Percentiles rank a stretch among this genome's conserved stretches.
Evolutionary conservation across 2,329 filamentous ascomycete species (phyloP).

Genomic region (Cercospora nicotianae): DNA sequence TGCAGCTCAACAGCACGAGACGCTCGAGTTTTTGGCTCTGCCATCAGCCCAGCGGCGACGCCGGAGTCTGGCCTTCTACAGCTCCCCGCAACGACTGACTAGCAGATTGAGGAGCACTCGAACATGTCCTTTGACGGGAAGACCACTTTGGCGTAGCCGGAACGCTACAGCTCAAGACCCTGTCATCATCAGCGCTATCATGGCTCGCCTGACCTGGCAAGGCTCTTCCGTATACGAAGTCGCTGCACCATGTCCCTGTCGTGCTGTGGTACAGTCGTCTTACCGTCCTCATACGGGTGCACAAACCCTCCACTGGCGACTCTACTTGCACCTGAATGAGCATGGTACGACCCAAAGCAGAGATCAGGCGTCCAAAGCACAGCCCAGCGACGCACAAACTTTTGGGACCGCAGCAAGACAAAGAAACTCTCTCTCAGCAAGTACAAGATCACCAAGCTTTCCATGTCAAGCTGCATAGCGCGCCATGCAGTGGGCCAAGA

Average conservation of each 20-base stretch:
- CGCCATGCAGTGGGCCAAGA: conserved; percentile 5
- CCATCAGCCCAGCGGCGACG: background rate
- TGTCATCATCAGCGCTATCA: background rate
- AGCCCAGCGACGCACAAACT: background rate
- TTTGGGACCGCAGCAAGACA: background rate
- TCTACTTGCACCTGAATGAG: background rate
- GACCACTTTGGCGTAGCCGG: background rate
- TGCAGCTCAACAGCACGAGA: background rate
- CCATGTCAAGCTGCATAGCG: background rate
- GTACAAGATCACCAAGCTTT: conserved; percentile 15
- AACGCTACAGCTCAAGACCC: background rate
- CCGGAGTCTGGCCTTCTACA: background rate
- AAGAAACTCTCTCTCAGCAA: conserved; percentile 1
- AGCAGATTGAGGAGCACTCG: background rate
- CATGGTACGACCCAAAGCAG: background rate
- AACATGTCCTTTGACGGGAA: background rate
- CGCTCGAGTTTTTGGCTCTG: background rate
- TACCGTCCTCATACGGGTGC: background rate
- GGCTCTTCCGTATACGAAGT: background rate
- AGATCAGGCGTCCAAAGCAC: background rate
- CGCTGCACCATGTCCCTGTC: background rate
- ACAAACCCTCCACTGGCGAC: background rate
- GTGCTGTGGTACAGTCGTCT: background rate
- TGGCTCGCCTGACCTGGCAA: background rate
- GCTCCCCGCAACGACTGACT: background rate